Percentiles rank a stretch among this genome's conserved stretches.
phyloP scores from a whole-genome alignment of 148 eudicot species.

The Silene conica region DNA sequence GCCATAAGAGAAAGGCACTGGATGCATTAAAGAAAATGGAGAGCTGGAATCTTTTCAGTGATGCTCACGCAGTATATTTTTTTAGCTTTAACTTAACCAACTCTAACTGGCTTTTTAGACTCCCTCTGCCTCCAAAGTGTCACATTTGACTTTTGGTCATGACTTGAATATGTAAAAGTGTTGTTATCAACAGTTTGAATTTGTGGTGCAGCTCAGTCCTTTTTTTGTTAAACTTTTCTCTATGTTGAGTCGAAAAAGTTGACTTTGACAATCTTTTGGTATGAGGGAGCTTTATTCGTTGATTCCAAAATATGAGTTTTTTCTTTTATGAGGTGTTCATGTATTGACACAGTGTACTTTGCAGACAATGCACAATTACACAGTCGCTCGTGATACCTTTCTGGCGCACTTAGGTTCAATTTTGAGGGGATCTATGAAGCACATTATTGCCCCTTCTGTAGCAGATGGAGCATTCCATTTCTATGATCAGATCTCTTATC shows the following conservation, averaged over 20 bases:
- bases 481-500: conserved; percentile 90
- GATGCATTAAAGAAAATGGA: conserved; percentile 92
- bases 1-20: conserved; percentile 61
- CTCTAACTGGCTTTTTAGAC: background rate
- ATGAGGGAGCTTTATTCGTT: background rate
- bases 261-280: background rate
- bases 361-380: conserved; percentile 82
- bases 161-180: background rate
- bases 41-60: conserved; percentile 89
- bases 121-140: background rate
- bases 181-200: background rate
- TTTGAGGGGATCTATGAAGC: conserved; percentile 95
- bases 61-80: conserved; percentile 53
- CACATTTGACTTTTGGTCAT: background rate
- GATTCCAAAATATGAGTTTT: conserved; percentile 7
- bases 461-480: conserved; percentile 90
- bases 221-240: background rate
- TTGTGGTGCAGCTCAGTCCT: background rate
- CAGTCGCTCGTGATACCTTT: conserved; percentile 92
- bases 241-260: background rate
- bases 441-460: conserved; percentile 80
- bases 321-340: conserved; percentile 10
- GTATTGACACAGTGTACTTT: conserved; percentile 20
- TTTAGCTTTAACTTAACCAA: background rate
- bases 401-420: conserved; percentile 89